These are phyloP conservation scores for Cladosporium sp. DNA, from an alignment of 2,329 filamentous ascomycete species.

Conservation along the genomic window DNA sequence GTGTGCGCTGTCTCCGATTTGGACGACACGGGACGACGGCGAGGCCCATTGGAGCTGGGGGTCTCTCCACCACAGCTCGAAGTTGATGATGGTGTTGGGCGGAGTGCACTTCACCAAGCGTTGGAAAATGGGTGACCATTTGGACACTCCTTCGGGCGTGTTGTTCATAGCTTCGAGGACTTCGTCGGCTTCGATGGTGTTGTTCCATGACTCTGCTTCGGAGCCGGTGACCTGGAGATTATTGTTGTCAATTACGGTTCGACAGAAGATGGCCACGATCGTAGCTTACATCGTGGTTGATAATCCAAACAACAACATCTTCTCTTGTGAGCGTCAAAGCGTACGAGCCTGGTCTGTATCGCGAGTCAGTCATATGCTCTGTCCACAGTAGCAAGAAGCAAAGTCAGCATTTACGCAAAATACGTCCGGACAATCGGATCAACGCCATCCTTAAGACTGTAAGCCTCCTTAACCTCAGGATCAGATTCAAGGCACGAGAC, in stretches of 20 bases:
- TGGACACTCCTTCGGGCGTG: constrained; percentile 16
- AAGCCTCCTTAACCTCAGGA: constrained; percentile 44
- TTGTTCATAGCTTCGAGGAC: constrained; percentile 24
- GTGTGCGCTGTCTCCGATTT: constrained; percentile 57
- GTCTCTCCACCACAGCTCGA: constrained; percentile 58
- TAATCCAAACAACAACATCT: constrained; percentile 48
- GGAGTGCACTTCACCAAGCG: constrained; percentile 45
- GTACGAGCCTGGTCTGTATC: constrained; percentile 36
- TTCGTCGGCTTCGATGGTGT: constrained; percentile 40
- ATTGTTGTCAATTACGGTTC: not conserved
- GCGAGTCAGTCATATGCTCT: not conserved
- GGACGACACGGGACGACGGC: constrained; percentile 48
- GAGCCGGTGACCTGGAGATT: constrained; percentile 35
- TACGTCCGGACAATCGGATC: constrained; percentile 46
- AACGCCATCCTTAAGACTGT: constrained; percentile 40
- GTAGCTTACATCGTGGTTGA: constrained; percentile 42
- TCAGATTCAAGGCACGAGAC: constrained; percentile 43
- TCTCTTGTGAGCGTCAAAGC: constrained; percentile 44
- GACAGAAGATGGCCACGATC: not conserved
- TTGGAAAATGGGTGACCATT: constrained; percentile 47
- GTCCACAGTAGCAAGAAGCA: too few species aligned
- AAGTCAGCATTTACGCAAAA: constrained; percentile 30
- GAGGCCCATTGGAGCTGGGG: constrained; percentile 55
- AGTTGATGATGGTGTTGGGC: constrained; percentile 43
- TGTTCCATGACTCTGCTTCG: constrained; percentile 46